Base-by-base conservation (phyloP, 345 rosid species). In the Euphorbia pulcherrima region DNA sequence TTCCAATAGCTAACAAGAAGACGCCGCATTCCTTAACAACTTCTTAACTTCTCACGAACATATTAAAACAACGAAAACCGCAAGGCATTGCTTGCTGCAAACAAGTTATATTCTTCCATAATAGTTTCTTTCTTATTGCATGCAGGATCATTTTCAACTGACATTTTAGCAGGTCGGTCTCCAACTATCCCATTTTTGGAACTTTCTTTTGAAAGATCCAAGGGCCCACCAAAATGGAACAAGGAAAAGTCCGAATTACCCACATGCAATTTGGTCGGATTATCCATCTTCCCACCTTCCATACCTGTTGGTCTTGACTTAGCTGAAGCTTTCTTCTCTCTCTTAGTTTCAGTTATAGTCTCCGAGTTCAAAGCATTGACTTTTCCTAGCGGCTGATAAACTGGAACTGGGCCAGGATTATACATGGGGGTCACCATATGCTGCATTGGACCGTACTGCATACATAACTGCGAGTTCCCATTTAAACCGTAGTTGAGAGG, bases 171-270 rank as follows among this genome's bases (percentile, higher is more conserved):
- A 68, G 91, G 76, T 62, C 79, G 62, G 29, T 81, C 87, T 39
- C 84, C 85, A 17, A 28, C 73, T 23, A 71, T 71, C 62, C 64
- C 85, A 51, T 79, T 83, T 74, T 83, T 79, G 14, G 84, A 79
- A 29, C 80, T 70, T 48, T 85, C 85, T 56, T 76, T 74, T 18
- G 89, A 75, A 70, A 83, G 79, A 52, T 88, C 94, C 48, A 87
- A 80, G 10, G 99, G 97, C 18, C 93, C 96, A 44, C 92, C 96
- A 65, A 78, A 91, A 78, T 94, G 99, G 76, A 91, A 94, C 74
- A 91, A 74, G 67, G 99, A 94, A 80, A 94, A 94, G 76, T 80
- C 72, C 16, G 79, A 28, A 47, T 78, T 72, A 64, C 80, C 78
- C 3, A 23, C 61, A 12, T 62, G 77, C 62, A 72, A 59, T 41